Base-by-base conservation (phyloP, 2,329 filamentous ascomycete species). In the Talaromyces amestolkiae region DNA sequence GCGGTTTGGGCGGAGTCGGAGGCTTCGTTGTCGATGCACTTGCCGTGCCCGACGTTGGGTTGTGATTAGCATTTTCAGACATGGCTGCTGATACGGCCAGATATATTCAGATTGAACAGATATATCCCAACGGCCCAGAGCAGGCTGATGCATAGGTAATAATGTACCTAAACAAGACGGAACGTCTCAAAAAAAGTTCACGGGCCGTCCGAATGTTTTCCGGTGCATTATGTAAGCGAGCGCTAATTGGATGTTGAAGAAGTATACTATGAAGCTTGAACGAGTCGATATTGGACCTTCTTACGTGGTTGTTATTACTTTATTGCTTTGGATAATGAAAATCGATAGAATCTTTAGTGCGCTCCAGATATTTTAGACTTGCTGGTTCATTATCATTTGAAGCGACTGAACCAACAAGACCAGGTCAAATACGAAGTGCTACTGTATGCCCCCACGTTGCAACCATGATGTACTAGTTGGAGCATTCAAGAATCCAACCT, bases 21-120 rank as follows among this genome's bases (percentile, higher is more conserved):
- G 66, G 66, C 56, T 62, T 54, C 27, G 68, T 70, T 43, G 67
- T 59, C 9, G 66, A 58, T 45, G 67, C 65, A 49, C 45, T 72
- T 68, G 73, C 76, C 63, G 77, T 79, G 35, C 77, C 61, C 43
- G 76, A 68, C 33, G 58, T 8, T 31, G 41, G 43, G 27, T 27
- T 49, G n/a, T 49, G 27, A 45, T 74, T 72, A 65, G 77, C 71
- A 66, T 72, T 77, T 58, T 80, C 77, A 58, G 76, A 72, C 78
- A 80, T 80, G 68, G 47, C 22, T 58, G 24, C 47, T 47, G 27
- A 43, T 47, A 47, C 13, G 7, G 9, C 37, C 49, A 63, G 15
- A 39, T n/a, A 54, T 62, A 43, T 19, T 10, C n/a, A 53, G 9
- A 39, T 17, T 53, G 45, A 37, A 41, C 22, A 19, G 3, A 19